Conservation (phyloP, 1,139 yeast genomes). For the Pneumocystis jirovecii region DNA sequence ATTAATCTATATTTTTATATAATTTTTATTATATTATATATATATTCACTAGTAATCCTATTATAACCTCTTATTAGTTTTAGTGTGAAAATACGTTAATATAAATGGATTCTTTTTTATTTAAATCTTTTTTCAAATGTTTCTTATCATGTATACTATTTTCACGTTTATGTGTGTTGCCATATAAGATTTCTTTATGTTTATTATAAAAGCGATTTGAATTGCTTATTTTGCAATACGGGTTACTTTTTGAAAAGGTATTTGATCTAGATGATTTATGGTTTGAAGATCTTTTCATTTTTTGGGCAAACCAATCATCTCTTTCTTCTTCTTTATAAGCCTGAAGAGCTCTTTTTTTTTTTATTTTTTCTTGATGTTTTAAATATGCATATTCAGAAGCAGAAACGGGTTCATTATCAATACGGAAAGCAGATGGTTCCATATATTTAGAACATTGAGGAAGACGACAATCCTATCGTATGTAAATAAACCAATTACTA, state of each 20-base stretch:
- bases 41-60: not conserved
- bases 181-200: conserved; percentile 1
- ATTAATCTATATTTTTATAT: not conserved
- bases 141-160: not conserved
- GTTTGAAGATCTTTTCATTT: not conserved
- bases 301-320: conserved; percentile 10
- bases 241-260: not conserved
- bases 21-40: not conserved
- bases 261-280: not conserved
- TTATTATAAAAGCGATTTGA: not conserved
- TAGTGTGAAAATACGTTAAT: not conserved
- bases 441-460: conserved; percentile 7
- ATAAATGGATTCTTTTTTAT: not conserved
- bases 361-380: not conserved
- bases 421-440: conserved; percentile 11
- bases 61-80: not conserved
- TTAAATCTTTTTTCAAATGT: not conserved
- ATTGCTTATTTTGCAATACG: not conserved
- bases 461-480: conserved; percentile 4
- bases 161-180: not conserved
- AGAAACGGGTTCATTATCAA: conserved; percentile 8
- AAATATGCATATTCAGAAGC: not conserved
- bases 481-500: not conserved
- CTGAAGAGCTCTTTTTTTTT: not conserved
- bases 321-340: not conserved